Base-by-base conservation (phyloP, 345 rosid genomes). In the Excoecaria agallocha region DNA sequence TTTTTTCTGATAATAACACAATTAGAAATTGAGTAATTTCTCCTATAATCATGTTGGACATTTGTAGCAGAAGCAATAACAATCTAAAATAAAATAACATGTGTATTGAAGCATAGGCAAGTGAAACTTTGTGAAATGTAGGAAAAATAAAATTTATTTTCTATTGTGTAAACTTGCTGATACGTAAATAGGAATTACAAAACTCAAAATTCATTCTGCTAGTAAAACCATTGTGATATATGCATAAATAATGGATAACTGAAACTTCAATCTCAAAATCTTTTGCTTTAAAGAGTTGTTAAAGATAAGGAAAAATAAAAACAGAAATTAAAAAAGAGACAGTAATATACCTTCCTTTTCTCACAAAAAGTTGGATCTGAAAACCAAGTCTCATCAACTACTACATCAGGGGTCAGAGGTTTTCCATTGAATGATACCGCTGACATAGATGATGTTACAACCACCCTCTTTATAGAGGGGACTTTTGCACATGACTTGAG, bases 331-430 rank as follows among this genome's bases (percentile, higher is more conserved):
- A 5, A 15, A 49, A 55, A 57, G 30, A 15, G 12, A 16, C 2
- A 64, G 8, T 22, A 5, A 74, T 17, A 3, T 1, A 77, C 72
- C 72, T 57, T 66, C 3, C 35, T 45, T 38, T 59, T 25, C 13
- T 64, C 43, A 20, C 76, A 65, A 17, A 56, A 35, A 3, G 38
- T 38, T 11, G 68, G 64, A 66, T 77, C 76, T 4, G 80, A 77
- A 55, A 43, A 71, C 80, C 76, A 77, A 48, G 72, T 65, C 80
- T 71, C 76, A 57, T 77, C 80, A 48, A 77, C 35, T 8, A 56
- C 30, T 13, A 57, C 62, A 57, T 64, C 76, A 48, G 80, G 72
- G 17, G 61, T 57, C 8, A 77, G 43, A 71, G 76, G 41, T 56
- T 56, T 77, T 9, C 68, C 72, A 12, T 66, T 77, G 72, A 48